Percentiles rank a stretch among this genome's conserved stretches.
These are phyloP conservation scores for Myxozyma sirexii DNA, from an alignment of 805 yeast species.

Conservation along the genomic window DNA sequence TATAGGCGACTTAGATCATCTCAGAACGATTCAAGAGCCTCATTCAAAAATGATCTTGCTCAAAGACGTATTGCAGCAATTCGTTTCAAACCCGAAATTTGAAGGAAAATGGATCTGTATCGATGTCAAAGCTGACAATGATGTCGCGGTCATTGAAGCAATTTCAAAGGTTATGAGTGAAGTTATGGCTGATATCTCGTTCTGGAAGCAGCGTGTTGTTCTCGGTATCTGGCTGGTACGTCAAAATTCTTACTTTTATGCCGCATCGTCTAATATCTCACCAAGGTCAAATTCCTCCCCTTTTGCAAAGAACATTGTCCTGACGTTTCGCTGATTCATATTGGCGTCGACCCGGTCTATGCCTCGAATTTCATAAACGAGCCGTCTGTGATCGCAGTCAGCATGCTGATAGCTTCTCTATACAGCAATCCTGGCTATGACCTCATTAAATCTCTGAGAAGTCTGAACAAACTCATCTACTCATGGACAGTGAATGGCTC, in stretches of 20 bases:
- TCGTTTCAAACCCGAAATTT: slow-evolving; percentile 13
- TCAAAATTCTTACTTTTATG: not conserved
- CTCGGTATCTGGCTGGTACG: slow-evolving; percentile 59
- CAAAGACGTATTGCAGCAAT: slow-evolving; percentile 18
- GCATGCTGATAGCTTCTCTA: slow-evolving; percentile 37
- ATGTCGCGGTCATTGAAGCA: slow-evolving; percentile 20
- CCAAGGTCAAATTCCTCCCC: slow-evolving; percentile 19
- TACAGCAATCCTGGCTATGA: slow-evolving; percentile 34
- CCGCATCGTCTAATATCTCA: not conserved
- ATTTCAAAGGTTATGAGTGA: slow-evolving; percentile 21
- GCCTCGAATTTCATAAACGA: slow-evolving; percentile 18
- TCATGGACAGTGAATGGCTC: slow-evolving; percentile 57
- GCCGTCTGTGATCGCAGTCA: slow-evolving; percentile 21
- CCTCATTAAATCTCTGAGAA: slow-evolving; percentile 51
- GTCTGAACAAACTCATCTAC: slow-evolving; percentile 52
- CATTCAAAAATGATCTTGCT: slow-evolving; percentile 32
- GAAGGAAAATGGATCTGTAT: slow-evolving; percentile 27
- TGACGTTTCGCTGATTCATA: slow-evolving; percentile 41
- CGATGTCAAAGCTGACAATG: slow-evolving; percentile 32
- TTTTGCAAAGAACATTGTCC: slow-evolving; percentile 44
- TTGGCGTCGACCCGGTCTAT: slow-evolving; percentile 22
- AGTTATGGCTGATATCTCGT: slow-evolving; percentile 46
- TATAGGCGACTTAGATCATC: slow-evolving; percentile 45
- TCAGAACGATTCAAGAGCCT: slow-evolving; percentile 43
- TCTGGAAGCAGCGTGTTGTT: slow-evolving; percentile 52